These are phyloP conservation scores for Leishmania martiniquensis DNA, from an alignment of 208 protist species.

Conservation along the genomic window DNA sequence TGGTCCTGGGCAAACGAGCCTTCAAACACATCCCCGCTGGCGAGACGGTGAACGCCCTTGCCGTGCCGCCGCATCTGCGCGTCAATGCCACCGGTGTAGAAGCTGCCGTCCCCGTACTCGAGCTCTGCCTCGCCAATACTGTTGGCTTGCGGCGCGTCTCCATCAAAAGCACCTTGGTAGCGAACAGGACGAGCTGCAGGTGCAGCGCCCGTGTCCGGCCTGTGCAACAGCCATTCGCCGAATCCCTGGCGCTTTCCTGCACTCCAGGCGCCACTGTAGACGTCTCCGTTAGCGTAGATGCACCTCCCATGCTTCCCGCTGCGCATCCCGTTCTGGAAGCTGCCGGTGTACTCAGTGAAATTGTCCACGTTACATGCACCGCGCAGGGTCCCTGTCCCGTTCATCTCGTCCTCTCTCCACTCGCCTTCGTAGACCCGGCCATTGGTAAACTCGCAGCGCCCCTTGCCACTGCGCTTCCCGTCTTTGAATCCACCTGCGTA, in stretches of 20 bases:
- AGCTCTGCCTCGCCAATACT: conserved; percentile 40
- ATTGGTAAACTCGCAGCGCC: conserved; percentile 75
- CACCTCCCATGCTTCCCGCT: conserved; percentile 66
- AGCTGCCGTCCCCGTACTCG: conserved; percentile 67
- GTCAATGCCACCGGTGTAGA: conserved; percentile 56
- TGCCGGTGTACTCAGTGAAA: conserved; percentile 69
- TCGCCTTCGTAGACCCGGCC: conserved; percentile 79
- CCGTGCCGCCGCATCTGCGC: conserved; percentile 58
- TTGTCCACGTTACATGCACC: conserved; percentile 60
- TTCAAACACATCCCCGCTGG: conserved; percentile 59
- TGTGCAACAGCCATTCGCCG: conserved; percentile 56
- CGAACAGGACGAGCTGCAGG: conserved; percentile 16
- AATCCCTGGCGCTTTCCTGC: conserved; percentile 65
- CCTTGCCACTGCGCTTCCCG: conserved; percentile 68
- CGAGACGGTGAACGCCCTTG: conserved; percentile 51
- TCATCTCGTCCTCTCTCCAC: conserved; percentile 82
- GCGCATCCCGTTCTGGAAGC: conserved; percentile 58
- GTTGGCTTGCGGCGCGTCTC: conserved; percentile 38
- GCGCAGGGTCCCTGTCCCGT: conserved; percentile 65
- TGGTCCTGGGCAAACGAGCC: conserved; percentile 56
- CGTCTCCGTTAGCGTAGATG: conserved; percentile 68
- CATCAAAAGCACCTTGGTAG: conserved; percentile 68
- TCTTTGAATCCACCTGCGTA: conserved; percentile 65
- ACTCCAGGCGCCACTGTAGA: conserved; percentile 77
- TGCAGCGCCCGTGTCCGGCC: neutral